phyloP scores from a whole-genome alignment of 2,329 filamentous ascomycete species.

The Phaeosphaeria sp. region DNA sequence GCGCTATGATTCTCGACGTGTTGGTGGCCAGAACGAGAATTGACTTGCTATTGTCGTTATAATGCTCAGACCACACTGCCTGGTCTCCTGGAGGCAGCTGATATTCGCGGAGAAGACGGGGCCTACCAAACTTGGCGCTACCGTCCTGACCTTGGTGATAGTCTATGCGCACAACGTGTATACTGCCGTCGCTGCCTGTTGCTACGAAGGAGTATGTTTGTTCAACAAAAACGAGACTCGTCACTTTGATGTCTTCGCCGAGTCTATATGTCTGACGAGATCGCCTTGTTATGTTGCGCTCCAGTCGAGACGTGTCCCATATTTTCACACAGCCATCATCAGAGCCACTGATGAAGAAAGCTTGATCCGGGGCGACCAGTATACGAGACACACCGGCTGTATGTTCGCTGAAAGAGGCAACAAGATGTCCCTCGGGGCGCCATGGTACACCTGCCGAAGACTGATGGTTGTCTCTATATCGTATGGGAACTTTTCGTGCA shows the following conservation, averaged over 20 bases:
- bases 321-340: constrained; percentile 91
- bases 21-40: constrained; percentile 87
- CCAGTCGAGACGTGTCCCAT: constrained; percentile 89
- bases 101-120: constrained; percentile 75
- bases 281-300: constrained; percentile 87
- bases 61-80: constrained; percentile 92
- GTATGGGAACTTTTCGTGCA: constrained; percentile 61
- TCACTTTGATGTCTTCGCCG: constrained; percentile 72
- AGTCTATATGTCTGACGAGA: constrained; percentile 87
- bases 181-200: constrained; percentile 86
- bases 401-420: constrained; percentile 91
- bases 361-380: constrained; percentile 83
- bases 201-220: constrained; percentile 93
- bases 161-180: constrained; percentile 82
- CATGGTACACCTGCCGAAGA: constrained; percentile 66
- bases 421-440: constrained; percentile 82
- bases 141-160: constrained; percentile 64
- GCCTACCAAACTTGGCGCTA: constrained; percentile 74
- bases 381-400: constrained; percentile 81
- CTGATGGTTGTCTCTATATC: constrained; percentile 60
- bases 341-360: constrained; percentile 92
- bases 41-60: constrained; percentile 81
- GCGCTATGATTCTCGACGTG: constrained; percentile 78
- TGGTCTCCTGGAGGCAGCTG: constrained; percentile 76
- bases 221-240: constrained; percentile 88